Evolutionary conservation across 176 grass and related monocot species (phyloP).

Genomic region (Avena eriantha): DNA sequence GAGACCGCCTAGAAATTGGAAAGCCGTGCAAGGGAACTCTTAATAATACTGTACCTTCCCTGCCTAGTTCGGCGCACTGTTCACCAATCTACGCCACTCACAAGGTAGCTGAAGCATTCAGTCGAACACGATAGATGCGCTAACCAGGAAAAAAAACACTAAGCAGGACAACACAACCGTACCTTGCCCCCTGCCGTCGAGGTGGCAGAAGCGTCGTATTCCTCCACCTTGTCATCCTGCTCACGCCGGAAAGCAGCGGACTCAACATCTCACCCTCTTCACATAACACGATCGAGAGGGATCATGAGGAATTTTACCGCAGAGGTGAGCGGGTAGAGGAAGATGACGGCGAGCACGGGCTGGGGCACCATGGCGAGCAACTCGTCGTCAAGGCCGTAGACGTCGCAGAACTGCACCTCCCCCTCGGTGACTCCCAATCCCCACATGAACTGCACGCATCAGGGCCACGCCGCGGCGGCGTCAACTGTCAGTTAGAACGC

Average conservation of each 20-base stretch:
- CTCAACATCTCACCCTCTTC: not conserved
- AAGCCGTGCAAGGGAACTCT: not conserved
- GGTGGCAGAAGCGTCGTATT: conserved; percentile 27
- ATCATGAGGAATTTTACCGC: conserved; percentile 34
- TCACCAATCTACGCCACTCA: not conserved
- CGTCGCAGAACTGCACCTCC: conserved; percentile 80
- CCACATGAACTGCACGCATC: conserved; percentile 70
- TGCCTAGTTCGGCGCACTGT: not conserved
- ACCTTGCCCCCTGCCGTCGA: conserved; percentile 38
- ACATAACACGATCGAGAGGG: not conserved
- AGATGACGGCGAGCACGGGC: conserved; percentile 91
- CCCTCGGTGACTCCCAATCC: conserved; percentile 78
- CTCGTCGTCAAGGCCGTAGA: conserved; percentile 94
- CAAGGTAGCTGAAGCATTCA: not conserved
- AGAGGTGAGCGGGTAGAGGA: conserved; percentile 81
- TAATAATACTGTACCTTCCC: not conserved
- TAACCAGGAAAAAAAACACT: not conserved
- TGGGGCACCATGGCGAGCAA: conserved; percentile 87
- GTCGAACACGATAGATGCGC: not conserved
- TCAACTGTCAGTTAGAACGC: not conserved
- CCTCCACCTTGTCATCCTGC: conserved; percentile 50
- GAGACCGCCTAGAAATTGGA: not conserved
- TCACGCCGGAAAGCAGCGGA: not conserved
- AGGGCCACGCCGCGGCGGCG: not conserved
- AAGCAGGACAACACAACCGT: not conserved